A percentile compares a stretch with the other conserved stretches of the same genome.
These are phyloP conservation scores for Eucalyptus sp. DNA, from an alignment of 345 rosid genomes.

Conservation along the genomic window DNA sequence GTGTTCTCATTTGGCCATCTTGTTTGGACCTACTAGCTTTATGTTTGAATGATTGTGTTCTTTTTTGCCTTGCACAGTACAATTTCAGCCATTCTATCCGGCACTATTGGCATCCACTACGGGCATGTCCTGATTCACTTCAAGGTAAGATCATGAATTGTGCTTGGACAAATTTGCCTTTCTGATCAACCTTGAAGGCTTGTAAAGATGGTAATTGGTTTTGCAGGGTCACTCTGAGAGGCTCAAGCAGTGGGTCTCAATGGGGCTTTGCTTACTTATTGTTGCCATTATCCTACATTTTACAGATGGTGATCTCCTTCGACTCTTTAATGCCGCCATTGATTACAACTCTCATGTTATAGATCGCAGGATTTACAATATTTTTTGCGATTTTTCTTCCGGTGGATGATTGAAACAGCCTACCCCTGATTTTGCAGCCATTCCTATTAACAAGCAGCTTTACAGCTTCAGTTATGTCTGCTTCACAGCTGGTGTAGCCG, in stretches of 20 bases:
- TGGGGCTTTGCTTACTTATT: slow-evolving; percentile 21
- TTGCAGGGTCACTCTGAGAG: slow-evolving; percentile 43
- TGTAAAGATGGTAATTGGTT: not conserved
- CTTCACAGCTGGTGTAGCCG: slow-evolving; percentile 57
- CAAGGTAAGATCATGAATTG: slow-evolving; percentile 21
- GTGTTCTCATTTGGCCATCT: not conserved
- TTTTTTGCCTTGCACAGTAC: slow-evolving; percentile 4
- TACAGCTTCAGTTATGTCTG: slow-evolving; percentile 57
- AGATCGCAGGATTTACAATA: not conserved
- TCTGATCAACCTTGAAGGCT: not conserved
- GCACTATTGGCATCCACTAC: slow-evolving; percentile 52
- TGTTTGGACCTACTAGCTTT: not conserved
- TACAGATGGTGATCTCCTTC: slow-evolving; percentile 27
- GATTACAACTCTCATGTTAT: not conserved
- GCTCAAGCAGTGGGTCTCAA: slow-evolving; percentile 60
- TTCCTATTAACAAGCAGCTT: slow-evolving; percentile 66
- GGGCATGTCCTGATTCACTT: slow-evolving; percentile 61
- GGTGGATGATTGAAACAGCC: not conserved
- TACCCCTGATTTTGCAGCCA: slow-evolving; percentile 20
- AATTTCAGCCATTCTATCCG: slow-evolving; percentile 52
- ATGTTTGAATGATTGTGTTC: not conserved
- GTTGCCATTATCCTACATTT: slow-evolving; percentile 42
- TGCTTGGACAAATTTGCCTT: not conserved
- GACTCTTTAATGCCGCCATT: not conserved
- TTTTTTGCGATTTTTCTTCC: too few relatives aligned